Evolutionary conservation across 257 asterid species (phyloP).

Genomic region (Nicotiana knightiana): DNA sequence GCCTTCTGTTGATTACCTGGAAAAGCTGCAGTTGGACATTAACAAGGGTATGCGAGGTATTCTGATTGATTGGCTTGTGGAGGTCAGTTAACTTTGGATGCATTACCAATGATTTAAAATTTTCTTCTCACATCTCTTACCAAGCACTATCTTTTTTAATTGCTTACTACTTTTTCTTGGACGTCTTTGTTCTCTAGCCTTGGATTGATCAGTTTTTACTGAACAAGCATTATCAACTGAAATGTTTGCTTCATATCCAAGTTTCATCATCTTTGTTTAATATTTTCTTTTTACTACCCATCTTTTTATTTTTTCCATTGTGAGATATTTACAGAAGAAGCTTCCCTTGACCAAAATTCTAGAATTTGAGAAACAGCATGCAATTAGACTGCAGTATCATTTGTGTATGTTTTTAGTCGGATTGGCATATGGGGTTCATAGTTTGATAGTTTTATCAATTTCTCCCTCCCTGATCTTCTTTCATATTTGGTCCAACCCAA

Average conservation of each 20-base stretch:
- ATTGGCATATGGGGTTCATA: background rate
- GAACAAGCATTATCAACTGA: background rate
- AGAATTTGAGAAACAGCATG: background rate
- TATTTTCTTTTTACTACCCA: too few species aligned
- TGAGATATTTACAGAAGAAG: background rate
- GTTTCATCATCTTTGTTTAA: background rate
- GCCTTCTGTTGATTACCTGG: conserved; percentile 56
- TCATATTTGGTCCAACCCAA: background rate
- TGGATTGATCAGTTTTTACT: background rate
- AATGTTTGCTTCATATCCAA: background rate
- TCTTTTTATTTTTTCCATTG: too few species aligned
- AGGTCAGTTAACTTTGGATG: conserved; percentile 35
- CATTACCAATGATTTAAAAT: too few species aligned
- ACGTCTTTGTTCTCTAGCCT: background rate
- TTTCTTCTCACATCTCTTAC: background rate
- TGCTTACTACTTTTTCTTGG: background rate
- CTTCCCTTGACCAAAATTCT: background rate
- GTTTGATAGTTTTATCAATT: background rate
- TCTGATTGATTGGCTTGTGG: conserved; percentile 89
- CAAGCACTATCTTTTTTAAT: background rate
- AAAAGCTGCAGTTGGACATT: conserved; percentile 64
- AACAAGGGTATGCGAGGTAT: conserved; percentile 62
- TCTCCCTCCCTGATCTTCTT: background rate
- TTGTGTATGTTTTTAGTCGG: background rate
- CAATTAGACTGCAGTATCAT: background rate